Evolutionary conservation across 2,329 filamentous ascomycete species (phyloP).

Genomic region (Bipolaris cookei): DNA sequence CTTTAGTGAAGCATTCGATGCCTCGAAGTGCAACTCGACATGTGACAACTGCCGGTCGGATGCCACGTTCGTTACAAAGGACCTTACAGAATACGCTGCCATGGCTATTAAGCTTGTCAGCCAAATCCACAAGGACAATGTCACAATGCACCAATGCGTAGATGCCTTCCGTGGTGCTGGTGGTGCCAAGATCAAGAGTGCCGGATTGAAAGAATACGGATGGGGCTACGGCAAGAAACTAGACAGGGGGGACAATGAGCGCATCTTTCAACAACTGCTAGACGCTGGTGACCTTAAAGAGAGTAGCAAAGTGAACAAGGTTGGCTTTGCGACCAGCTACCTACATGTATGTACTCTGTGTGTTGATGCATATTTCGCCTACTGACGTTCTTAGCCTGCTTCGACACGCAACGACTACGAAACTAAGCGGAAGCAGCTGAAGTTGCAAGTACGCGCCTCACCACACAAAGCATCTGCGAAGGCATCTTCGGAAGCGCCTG

Average conservation of each 20-base stretch:
- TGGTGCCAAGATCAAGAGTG: slow-evolving; percentile 63
- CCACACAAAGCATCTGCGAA: slow-evolving; percentile 48
- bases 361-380: not conserved
- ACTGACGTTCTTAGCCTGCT: slow-evolving; percentile 49
- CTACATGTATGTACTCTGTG: slow-evolving; percentile 61
- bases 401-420: slow-evolving; percentile 56
- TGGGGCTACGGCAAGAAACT: slow-evolving; percentile 72
- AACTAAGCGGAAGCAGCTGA: slow-evolving; percentile 47
- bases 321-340: slow-evolving; percentile 77
- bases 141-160: slow-evolving; percentile 76
- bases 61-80: slow-evolving; percentile 71
- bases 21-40: slow-evolving; percentile 70
- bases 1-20: slow-evolving; percentile 84
- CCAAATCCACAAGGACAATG: slow-evolving; percentile 61
- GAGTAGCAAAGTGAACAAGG: slow-evolving; percentile 68
- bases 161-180: slow-evolving; percentile 79
- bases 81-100: slow-evolving; percentile 77
- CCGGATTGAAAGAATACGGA: slow-evolving; percentile 59
- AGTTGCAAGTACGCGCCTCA: slow-evolving; percentile 61
- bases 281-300: slow-evolving; percentile 77
- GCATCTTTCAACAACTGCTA: slow-evolving; percentile 79
- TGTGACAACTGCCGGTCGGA: slow-evolving; percentile 91
- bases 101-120: slow-evolving; percentile 73
- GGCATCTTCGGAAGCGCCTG: slow-evolving; percentile 29
- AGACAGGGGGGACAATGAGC: slow-evolving; percentile 77